These are phyloP conservation scores for Asterochloris erici DNA, from an alignment of 139 green algal genomes.

Conservation along the genomic window DNA sequence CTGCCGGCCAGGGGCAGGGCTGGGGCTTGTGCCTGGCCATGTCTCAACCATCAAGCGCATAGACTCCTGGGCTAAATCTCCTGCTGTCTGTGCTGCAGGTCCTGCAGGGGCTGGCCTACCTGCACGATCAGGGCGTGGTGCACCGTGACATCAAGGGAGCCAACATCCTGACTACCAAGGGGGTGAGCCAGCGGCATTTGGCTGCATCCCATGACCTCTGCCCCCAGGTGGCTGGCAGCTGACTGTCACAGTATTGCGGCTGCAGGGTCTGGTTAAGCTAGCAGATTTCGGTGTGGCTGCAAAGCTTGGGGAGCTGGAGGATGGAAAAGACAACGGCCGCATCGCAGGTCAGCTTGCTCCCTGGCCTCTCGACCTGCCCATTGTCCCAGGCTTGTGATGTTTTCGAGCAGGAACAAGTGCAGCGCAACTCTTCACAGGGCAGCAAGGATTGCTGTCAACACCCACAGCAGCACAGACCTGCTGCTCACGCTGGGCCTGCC, in stretches of 20 bases:
- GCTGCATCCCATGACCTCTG: not conserved
- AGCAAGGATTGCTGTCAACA: no score
- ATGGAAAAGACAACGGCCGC: slow-evolving; percentile 20
- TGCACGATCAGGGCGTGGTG: slow-evolving; percentile 93
- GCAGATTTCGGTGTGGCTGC: slow-evolving; percentile 97
- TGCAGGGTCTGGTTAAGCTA: slow-evolving; percentile 91
- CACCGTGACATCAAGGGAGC: slow-evolving; percentile 96
- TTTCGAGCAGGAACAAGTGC: no score
- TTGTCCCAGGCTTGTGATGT: not conserved
- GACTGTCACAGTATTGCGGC: not conserved
- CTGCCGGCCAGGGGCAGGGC: no score
- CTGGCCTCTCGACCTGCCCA: no score
- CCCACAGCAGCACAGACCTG: no score
- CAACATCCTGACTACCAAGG: slow-evolving; percentile 92
- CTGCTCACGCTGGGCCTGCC: not conserved
- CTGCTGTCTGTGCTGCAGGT: slow-evolving; percentile 28
- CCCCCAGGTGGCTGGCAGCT: not conserved
- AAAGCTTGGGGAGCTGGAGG: slow-evolving; percentile 60
- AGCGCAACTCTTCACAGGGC: no score
- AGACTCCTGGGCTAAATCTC: not conserved
- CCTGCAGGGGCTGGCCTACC: slow-evolving; percentile 81
- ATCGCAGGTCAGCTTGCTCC: not conserved
- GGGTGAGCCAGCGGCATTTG: slow-evolving; percentile 40
- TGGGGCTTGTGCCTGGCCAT: no score
- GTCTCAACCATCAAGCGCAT: slow-evolving; percentile 2